Base-by-base conservation (phyloP, 1,284 basidiomycete species). In the Cerrena zonata region DNA sequence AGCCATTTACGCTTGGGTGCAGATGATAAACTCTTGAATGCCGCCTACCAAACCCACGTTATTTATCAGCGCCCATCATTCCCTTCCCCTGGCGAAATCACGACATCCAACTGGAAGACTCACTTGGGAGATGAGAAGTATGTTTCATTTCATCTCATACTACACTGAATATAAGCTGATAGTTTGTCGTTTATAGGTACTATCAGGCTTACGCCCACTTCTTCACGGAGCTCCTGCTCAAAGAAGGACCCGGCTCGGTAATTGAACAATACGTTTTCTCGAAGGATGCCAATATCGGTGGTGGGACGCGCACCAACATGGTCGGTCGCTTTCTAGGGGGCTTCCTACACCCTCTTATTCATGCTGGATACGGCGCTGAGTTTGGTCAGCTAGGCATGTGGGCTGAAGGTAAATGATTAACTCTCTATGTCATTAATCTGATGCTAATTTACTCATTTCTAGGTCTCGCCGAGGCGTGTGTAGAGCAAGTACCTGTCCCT, bases 301-400 rank as follows among this genome's bases (percentile, higher is more conserved):
- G 58, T 0, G 59, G 59, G 1, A 57, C 58, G 10, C 54, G 58
- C 15, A 63, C 68, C 25, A 58, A 65, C 43, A 85, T 88, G 82
- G 61, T 86, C 2, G 77, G 73, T 54, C 75, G 84, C 3, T 72
- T 84, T 57, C 55, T 85, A 7, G 73, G 75, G 5, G 80, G 79
- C 11, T 64, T 86, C 12, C 41, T 86, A 0, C 86, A 88, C 53
- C 82, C 84, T 0, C 61, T 86, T 53, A 86, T 88, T 30, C 82
- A 86, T 53, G 57, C 70, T 1, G 84, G 81, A 1, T 83, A 82
- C 61, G 85, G 82, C 2, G 63, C 74, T 3, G 85, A 87, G 59
- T 84, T 87, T 56, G 73, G 74, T 3, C 60, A 86, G 12, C 73
- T 72, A 2, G 85, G 85, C 3, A 76, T 84, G 60, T 64, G 82